Conservation (phyloP, 305 asterid species). For the Fraxinus xanthoxyloides region DNA sequence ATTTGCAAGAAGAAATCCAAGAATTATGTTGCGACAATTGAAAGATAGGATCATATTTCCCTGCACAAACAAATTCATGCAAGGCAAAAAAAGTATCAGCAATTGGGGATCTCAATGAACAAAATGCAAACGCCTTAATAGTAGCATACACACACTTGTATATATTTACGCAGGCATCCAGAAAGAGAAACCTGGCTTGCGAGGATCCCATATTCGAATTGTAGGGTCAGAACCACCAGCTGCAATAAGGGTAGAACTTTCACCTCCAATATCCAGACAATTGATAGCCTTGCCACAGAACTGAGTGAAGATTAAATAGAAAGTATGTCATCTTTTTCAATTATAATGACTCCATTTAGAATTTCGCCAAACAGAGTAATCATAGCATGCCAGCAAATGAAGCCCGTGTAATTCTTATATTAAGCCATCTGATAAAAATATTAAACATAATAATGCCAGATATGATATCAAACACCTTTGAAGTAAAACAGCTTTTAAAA, state of each 20-base stretch:
- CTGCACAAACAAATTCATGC: conserved; percentile 32
- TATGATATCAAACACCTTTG: background rate
- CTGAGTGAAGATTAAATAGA: conserved; percentile 32
- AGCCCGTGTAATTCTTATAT: background rate
- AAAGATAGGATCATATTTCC: conserved; percentile 69
- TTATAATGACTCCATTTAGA: conserved; percentile 9
- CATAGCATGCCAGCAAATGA: background rate
- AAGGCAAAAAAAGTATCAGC: background rate
- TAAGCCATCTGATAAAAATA: background rate
- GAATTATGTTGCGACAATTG: conserved; percentile 81
- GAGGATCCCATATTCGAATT: conserved; percentile 97
- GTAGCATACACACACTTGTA: background rate
- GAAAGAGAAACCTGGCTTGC: conserved; percentile 70
- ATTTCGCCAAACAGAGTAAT: background rate
- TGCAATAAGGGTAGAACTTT: conserved; percentile 80
- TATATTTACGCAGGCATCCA: background rate
- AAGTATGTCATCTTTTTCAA: conserved; percentile 6
- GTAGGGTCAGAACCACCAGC: conserved; percentile 82
- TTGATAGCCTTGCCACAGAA: conserved; percentile 70
- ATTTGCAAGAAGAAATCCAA: conserved; percentile 95
- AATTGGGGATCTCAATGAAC: background rate
- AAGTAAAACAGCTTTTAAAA: background rate
- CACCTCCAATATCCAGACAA: conserved; percentile 93
- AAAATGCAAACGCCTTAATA: background rate
- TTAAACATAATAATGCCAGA: background rate